Base-by-base conservation (phyloP, 139 green algal genomes). In the Parachlorella kessleri region DNA sequence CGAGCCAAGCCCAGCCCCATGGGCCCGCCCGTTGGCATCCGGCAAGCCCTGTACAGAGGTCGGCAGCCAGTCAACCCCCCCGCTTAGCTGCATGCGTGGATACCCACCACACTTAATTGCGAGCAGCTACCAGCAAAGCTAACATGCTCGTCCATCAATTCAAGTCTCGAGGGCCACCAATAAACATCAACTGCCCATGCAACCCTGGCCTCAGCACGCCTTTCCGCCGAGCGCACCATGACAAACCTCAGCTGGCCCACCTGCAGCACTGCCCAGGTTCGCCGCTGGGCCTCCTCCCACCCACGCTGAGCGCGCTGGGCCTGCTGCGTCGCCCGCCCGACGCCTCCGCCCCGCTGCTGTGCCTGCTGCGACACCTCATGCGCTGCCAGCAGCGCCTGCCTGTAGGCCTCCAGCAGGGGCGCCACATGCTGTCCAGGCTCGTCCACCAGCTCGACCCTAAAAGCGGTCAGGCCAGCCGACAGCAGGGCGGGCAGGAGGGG, bases 371-470 rank as follows among this genome's bases (percentile, higher is more conserved):
- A 14, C 48, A 59, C 48, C 48, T 59, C 48, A 28, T 28, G 14
- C 21, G 48, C 48, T n/a, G 36, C 37, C 5, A 6, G 23, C 74
- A 81, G 59, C 35, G 79, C 81, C 30, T 35, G 33, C 5, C 78
- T 71, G 81, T 97, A 96, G 4, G 84, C 82, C 55, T 95, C 67
- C 36, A 96, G 78, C 73, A 96, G 66, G 1, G 81, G 72, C 4
- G 30, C 76, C 64, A 96, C 93, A 8, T 83, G 36, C 23, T 91
- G 72, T 0, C 86, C 70, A 7, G 83, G 66, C 84, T 97, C 90
- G 69, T 96, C 93, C 33, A 96, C 94, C 38, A 98, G 88, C 89
- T 98, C 94, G 2, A 98, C 73, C 0, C 94, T 80, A 55, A 54
- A 93, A 73, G 26, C 79, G 71, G 7, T 37, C 6, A 72, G 66